Evolutionary conservation across 208 protist species (phyloP), one percentile per base, ranked within the genome.

Genomic region (Trypanosomatidae sp.): DNA sequence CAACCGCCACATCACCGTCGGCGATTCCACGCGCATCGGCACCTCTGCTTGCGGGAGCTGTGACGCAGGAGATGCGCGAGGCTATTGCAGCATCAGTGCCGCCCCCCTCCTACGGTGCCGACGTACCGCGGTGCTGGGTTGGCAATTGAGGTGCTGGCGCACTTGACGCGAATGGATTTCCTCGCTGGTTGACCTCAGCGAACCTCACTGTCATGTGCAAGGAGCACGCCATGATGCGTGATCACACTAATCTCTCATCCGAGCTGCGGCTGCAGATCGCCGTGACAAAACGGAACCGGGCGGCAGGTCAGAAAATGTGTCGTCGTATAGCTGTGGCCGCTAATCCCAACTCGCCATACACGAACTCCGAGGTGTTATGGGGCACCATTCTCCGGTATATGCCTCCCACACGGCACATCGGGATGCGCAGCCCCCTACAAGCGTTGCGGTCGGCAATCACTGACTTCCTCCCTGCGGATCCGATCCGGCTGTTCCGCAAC

Each of bases 311-410:
- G 52, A 86, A 88, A 60, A 9, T 82, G 39, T 76, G 84, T 10
- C 81, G 87, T 25, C 84, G 75, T 19, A 74, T 88, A 2, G 81
- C 87, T 33, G 28, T 84, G 13, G 65, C 68, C 8, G 68, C 19
- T 28, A 76, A 90, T 59, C 88, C 88, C 8, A 76, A 89, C 68
- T 84, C 75, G 59, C 82, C 88, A 0, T 90, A 81, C 49, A 71
- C 65, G 7, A 83, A 88, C 62, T 50, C 69, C 2, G 80, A 80
- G 39, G 77, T 87, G 41, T 64, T 90, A 49, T 55, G 87, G 10
- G 78, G 84, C 50, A 73, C 82, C 44, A 77, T 92, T 22, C 41
- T 85, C 30, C 78, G 81, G 53, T 90, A 89, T 74, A 50, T 92
- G 12, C 88, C 88, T 0, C 60, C 60, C 10, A 53, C 30, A 6